These are phyloP conservation scores for Paraglomus brasilianum DNA, from an alignment of 192 early-diverging fungal species.

Conservation along the genomic window DNA sequence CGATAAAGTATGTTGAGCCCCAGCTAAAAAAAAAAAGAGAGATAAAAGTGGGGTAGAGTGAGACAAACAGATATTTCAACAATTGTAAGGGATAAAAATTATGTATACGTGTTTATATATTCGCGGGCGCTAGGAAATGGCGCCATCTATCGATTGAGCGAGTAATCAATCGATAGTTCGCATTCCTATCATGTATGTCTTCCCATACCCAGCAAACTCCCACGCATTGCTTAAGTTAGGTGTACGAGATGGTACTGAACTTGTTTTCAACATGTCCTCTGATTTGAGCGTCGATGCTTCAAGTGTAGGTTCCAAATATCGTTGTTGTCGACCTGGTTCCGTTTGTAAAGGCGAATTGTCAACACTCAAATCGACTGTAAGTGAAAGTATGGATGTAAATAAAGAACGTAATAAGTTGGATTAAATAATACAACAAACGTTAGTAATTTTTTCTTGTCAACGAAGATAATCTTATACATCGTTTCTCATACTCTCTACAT, in stretches of 20 bases:
- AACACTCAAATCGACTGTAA: no score
- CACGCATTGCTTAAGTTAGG: slow-evolving; percentile 45
- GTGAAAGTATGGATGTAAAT: no score
- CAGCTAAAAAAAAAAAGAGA: slow-evolving; percentile 29
- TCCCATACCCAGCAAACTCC: slow-evolving; percentile 50
- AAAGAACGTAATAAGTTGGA: no score
- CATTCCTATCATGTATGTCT: not conserved
- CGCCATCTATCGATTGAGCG: not conserved
- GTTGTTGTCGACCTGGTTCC: not conserved
- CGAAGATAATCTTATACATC: no score
- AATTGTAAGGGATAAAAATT: not conserved
- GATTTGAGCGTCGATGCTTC: no score
- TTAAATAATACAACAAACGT: no score
- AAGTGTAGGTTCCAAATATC: no score
- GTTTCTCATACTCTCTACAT: no score
- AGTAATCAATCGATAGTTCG: no score
- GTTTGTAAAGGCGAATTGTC: no score
- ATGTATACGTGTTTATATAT: not conserved
- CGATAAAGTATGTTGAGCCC: slow-evolving; percentile 44
- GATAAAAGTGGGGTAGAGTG: not conserved
- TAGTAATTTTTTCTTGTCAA: no score
- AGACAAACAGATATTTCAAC: no score
- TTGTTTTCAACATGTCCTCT: slow-evolving; percentile 32
- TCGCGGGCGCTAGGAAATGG: not conserved
- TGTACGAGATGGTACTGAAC: slow-evolving; percentile 39